Evolutionary conservation across 805 yeast genomes (phyloP), one percentile per base, ranked within the genome.

Genomic region (Suhomyces canberraensis): DNA sequence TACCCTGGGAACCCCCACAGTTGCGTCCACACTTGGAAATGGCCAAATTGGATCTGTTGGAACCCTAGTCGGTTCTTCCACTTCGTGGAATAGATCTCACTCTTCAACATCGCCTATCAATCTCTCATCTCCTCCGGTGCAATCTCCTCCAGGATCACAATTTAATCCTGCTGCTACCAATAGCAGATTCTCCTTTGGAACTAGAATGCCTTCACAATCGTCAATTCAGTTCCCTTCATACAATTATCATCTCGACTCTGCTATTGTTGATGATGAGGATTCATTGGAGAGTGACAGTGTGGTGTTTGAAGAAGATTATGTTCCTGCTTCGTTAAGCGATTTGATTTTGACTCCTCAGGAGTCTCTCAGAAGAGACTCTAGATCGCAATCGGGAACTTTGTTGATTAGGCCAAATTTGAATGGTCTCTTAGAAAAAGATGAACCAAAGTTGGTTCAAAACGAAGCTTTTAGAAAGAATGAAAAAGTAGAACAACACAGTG

Each of bases 241-340:
- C 35, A 39, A 41, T 29, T 32, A 31, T 24, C 19, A 29, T 13
- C 18, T 13, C 16, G 48, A 45, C 16, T 52, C 55, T 11, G 59
- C 65, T 3, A 41, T 55, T 15, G 50, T 37, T n/a, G 75, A 69
- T 30, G 76, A 71, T 30, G 72, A 55, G 24, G 53, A 47, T 15
- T 46, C 46, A 1, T 61, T 51, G 33, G 70, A 56, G 4, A 32
- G 35, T 11, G 51, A 40, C 11, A 33, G 28, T 16, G 50, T 39
- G 8, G 44, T 71, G 5, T 75, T 64, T 52, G 85, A 76, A 31
- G 90, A 85, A 46, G 95, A 85, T 52, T 84, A 78, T 48, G 84
- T 89, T 3, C 97, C 97, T 1, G 79, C 82, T 4, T 77, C 90
- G 19, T 62, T 89, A 25, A 76, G 81, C n/a, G 95, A 87, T 46